Evolutionary conservation across 495 filamentous ascomycete species (phyloP).

Genomic region (Podospora fimiseda): DNA sequence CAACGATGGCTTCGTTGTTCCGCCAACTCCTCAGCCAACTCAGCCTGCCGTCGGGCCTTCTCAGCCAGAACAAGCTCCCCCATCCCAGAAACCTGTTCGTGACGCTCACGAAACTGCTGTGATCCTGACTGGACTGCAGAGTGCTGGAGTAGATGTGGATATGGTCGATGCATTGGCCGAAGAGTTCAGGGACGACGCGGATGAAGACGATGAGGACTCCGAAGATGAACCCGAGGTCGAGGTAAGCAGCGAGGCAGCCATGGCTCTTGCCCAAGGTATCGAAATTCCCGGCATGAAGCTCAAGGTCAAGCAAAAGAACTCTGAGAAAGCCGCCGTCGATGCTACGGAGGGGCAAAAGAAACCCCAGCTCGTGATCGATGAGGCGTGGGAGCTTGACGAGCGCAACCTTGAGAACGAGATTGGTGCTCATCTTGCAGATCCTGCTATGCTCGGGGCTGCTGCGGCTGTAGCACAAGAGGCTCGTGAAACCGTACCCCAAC

Average conservation of each 20-base stretch:
- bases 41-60: background rate
- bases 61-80: background rate
- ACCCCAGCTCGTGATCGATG: constrained; percentile 28
- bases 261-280: constrained; percentile 28
- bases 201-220: constrained; percentile 25
- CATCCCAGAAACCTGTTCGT: background rate
- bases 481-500: constrained; percentile 1
- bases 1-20: constrained; percentile 28
- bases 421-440: constrained; percentile 41
- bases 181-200: constrained; percentile 31
- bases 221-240: constrained; percentile 22
- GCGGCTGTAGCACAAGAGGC: constrained; percentile 23
- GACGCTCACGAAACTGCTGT: constrained; percentile 10
- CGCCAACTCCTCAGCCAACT: constrained; percentile 10
- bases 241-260: constrained; percentile 28
- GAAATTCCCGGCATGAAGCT: constrained; percentile 15
- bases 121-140: constrained; percentile 9
- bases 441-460: constrained; percentile 38
- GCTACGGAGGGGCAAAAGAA: constrained; percentile 15
- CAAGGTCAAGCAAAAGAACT: constrained; percentile 10
- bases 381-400: constrained; percentile 46
- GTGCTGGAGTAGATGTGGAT: constrained; percentile 2
- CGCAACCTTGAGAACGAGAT: constrained; percentile 44
- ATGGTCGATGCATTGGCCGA: constrained; percentile 26
- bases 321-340: background rate